Conservation (phyloP, 108 stramenopile species). For the Skeletonema costatum region DNA sequence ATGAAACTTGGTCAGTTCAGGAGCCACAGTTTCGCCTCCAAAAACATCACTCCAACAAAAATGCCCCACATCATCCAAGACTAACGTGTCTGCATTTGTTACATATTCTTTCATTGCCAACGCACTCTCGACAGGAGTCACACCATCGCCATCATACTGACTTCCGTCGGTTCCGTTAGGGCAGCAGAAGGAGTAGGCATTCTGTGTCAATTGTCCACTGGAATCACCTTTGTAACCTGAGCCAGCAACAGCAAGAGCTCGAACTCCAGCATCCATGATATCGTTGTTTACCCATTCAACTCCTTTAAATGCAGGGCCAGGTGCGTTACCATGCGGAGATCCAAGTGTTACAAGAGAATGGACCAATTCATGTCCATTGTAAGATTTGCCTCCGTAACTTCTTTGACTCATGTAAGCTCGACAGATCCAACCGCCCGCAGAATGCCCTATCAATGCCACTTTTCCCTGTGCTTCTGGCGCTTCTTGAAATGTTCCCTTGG, state of each 20-base stretch:
- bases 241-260: slow-evolving; percentile 63
- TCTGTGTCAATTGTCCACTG: slow-evolving; percentile 60
- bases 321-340: slow-evolving; percentile 64
- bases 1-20: slow-evolving; percentile 55
- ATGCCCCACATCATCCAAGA: slow-evolving; percentile 52
- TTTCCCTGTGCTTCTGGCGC: slow-evolving; percentile 42
- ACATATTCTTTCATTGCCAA: slow-evolving; percentile 52
- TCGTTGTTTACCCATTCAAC: slow-evolving; percentile 67
- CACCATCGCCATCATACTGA: slow-evolving; percentile 72
- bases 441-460: slow-evolving; percentile 58
- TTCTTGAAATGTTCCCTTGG: slow-evolving; percentile 57
- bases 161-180: slow-evolving; percentile 58
- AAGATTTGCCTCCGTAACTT: slow-evolving; percentile 67
- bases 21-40: slow-evolving; percentile 60
- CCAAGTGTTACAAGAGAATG: slow-evolving; percentile 73
- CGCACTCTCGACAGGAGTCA: slow-evolving; percentile 62
- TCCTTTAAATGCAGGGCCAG: slow-evolving; percentile 71
- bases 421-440: slow-evolving; percentile 74
- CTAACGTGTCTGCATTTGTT: slow-evolving; percentile 45
- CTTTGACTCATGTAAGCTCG: slow-evolving; percentile 60
- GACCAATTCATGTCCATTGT: slow-evolving; percentile 53
- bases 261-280: slow-evolving; percentile 33
- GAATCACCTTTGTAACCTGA: slow-evolving; percentile 63
- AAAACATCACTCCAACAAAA: slow-evolving; percentile 71
- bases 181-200: slow-evolving; percentile 69